Percentiles rank a stretch among this genome's conserved stretches.
These are phyloP conservation scores for Citrullus mucosospermus DNA, from an alignment of 306 rosid species.

Conservation along the genomic window DNA sequence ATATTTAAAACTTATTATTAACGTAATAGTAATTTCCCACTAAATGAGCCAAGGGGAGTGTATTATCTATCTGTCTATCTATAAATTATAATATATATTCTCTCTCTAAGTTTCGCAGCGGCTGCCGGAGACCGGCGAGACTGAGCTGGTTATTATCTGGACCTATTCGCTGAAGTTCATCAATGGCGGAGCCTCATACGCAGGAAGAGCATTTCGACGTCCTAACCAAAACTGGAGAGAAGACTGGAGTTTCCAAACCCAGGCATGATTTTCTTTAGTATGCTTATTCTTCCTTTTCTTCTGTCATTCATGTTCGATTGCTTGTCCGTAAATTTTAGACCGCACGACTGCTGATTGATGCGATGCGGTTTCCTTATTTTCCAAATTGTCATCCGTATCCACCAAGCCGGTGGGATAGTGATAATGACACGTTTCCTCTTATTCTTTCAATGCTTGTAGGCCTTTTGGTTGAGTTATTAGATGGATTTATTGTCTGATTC, in stretches of 20 bases:
- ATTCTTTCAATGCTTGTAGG: background rate
- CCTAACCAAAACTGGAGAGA: conserved; percentile 49
- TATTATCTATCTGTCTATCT: no score
- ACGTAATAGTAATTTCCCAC: no score
- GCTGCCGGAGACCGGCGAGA: background rate
- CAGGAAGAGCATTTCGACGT: conserved; percentile 58
- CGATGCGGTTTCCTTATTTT: background rate
- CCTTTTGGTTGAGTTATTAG: background rate
- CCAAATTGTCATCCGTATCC: background rate
- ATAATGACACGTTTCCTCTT: background rate
- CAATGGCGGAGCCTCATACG: conserved; percentile 22
- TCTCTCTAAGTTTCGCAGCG: background rate
- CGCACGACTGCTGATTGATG: background rate
- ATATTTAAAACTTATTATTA: no score
- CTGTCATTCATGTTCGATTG: background rate
- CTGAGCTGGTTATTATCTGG: background rate
- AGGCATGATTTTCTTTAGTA: conserved; percentile 22
- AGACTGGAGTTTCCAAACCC: conserved; percentile 62
- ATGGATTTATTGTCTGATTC: background rate
- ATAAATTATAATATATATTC: no score
- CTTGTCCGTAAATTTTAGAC: background rate
- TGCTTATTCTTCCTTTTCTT: background rate
- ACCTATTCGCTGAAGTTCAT: background rate
- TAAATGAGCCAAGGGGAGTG: no score
- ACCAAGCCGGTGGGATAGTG: background rate